Evolutionary conservation across 2,329 filamentous ascomycete species (phyloP), one percentile per base, ranked within the genome.

Genomic region (Pseudogymnoascus sp.): DNA sequence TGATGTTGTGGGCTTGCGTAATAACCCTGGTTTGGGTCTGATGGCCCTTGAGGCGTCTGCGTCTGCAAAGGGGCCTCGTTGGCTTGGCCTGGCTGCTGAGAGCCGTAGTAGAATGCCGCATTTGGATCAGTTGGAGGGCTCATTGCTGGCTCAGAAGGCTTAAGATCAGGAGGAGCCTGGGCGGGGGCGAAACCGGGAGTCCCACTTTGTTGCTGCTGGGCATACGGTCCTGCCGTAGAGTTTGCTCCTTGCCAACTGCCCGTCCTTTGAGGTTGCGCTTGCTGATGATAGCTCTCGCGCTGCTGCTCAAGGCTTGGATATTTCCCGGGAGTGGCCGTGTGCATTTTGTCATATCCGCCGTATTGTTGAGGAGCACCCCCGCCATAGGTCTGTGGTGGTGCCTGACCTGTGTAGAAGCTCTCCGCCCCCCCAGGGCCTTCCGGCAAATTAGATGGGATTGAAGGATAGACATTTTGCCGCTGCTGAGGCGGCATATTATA

Each of bases 341-440:
- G 63, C 40, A 69, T 67, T 51, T 69, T 68, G 26, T 68, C 63
- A 61, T 72, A 70, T 36, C 69, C 79, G 78, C 11, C 74, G 72
- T 36, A 77, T 72, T 62, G 79, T 76, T 80, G 79, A 63, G 77
- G 74, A 62, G 83, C 82, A 10, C 80, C 78, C 54, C 78, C 73
- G 10, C 73, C 75, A 67, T 83, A 82, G 14, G 59, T 31, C 77
- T 74, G 79, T 67, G 75, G 74, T 60, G 75, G 78, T 45, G 83
- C 78, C 68, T 87, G 88, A 37, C 85, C 85, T 12, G 86, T 90
- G 74, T 97, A 97, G 74, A 89, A 97, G 75, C 81, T 93, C 73
- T 97, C 93, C 8, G 86, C 86, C 0, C 82, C 83, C 10, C 81
- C 80, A 26, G 78, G 74, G 23, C 71, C 73, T 66, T 71, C 76